A percentile compares a stretch with the other conserved stretches of the same genome.
Conservation (phyloP, 441 rosid genomes). For the Aquilaria agallochum region DNA sequence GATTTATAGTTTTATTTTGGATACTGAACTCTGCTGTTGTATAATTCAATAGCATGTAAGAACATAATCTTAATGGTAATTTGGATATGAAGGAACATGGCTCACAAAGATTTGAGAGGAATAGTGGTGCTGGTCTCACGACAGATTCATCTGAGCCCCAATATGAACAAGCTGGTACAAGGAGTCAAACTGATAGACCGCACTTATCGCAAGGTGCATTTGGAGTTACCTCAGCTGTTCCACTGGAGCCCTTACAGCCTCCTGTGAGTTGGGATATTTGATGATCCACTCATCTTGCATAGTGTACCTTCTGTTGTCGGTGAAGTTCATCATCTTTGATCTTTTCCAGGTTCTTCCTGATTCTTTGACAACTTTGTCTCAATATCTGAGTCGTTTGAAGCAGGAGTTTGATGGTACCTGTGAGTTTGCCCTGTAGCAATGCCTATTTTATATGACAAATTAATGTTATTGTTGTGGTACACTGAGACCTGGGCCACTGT, state of each 20-base stretch:
- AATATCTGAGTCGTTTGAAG: conserved; percentile 44
- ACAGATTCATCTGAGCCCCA: conserved; percentile 29
- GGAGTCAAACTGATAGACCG: conserved; percentile 37
- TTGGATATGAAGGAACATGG: conserved; percentile 34
- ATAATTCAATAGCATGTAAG: too few species aligned
- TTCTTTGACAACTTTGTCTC: conserved; percentile 65
- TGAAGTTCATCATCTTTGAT: conserved; percentile 8
- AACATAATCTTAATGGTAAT: conserved; percentile 1
- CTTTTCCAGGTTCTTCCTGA: conserved; percentile 56
- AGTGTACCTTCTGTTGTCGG: too few species aligned
- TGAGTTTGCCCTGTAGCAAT: conserved; percentile 22
- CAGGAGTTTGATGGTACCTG: conserved; percentile 48
- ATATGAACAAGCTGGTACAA: conserved; percentile 37
- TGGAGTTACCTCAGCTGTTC: conserved; percentile 50
- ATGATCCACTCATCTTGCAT: too few species aligned
- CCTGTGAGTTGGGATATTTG: conserved; percentile 38
- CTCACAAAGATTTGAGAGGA: conserved; percentile 42
- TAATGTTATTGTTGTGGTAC: conserved; percentile 4
- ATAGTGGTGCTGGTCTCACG: conserved; percentile 26
- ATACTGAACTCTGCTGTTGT: too few species aligned
- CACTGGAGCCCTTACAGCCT: conserved; percentile 53
- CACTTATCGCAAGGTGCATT: conserved; percentile 29
- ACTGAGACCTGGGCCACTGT: conserved; percentile 9
- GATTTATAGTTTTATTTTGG: neutral
- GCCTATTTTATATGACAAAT: neutral